Evolutionary conservation across 1,284 basidiomycete species (phyloP), one percentile per base, ranked within the genome.

Genomic region (Heliocybe sulcata): DNA sequence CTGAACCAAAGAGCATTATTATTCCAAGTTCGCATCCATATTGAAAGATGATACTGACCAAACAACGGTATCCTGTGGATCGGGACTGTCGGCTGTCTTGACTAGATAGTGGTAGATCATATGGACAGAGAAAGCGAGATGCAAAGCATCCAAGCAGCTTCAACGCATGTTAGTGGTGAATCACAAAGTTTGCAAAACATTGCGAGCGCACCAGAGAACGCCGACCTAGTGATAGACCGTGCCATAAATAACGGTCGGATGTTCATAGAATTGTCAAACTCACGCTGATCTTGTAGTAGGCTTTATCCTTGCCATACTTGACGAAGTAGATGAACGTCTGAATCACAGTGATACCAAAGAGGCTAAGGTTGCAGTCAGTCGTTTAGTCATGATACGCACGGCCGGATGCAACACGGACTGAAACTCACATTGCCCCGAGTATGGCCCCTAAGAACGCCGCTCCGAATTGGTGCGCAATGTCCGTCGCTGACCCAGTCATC

Each of bases 81-180:
- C 12, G 12, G 29, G 29, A 4, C 12, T 31, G 12, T 12, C 29
- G 29, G 29, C 29, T 12, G 12, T 31, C 4, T 31, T 31, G 29
- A 31, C 12, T 12, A 31, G 29, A 31, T 31, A 25, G 25, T 29
- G 25, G 51, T 45, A 22, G 55, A 53, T 31, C 19, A 27, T 51
- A 49, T n/a, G 12, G 29, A 23, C 9, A 35, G 25, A 16, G 54
- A 33, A 45, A 16, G 20, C 4, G 54, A 16, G 23, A 50, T 51
- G 20, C 23, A 22, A 20, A 19, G 49, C 29, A 22, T 51, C 16
- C 38, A 47, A 19, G 42, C 9, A 53, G 54, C 23, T 3, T 22
- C 6, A 20, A 45, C 35, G 8, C 55, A 48, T 11, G 55, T 52
- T 4, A 56, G 51, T 11, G 53, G 53, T 31, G 12, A 12, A 31